A percentile compares a stretch with the other conserved stretches of the same genome.
Evolutionary conservation across 345 rosid species (phyloP).

Genomic region (Gossypium stocksii): DNA sequence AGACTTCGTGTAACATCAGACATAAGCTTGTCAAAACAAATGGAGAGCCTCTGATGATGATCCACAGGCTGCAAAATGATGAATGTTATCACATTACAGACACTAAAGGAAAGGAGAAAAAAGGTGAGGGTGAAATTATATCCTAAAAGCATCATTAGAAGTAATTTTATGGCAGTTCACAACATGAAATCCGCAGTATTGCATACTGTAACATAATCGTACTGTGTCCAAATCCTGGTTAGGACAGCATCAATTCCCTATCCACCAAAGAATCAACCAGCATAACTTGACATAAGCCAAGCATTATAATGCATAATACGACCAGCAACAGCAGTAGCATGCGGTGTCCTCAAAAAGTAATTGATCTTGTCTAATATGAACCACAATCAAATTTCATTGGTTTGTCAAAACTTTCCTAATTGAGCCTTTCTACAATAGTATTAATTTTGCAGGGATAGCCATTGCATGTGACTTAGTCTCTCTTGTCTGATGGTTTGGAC

Average conservation of each 20-base stretch:
- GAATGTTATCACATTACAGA: conserved; percentile 5
- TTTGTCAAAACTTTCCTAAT: not conserved
- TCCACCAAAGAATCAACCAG: not conserved
- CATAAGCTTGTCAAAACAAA: conserved; percentile 92
- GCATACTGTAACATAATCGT: not conserved
- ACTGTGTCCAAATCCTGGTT: not conserved
- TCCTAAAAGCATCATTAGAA: not conserved
- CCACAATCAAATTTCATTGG: not conserved
- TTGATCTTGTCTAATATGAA: not conserved
- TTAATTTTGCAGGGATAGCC: not conserved
- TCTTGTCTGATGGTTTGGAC: not conserved
- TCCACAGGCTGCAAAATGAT: conserved; percentile 68
- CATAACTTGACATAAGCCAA: not conserved
- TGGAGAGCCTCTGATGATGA: conserved; percentile 77
- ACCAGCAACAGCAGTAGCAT: not conserved
- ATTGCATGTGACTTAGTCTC: not conserved
- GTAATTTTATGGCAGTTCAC: not conserved
- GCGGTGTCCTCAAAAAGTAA: not conserved
- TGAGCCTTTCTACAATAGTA: not conserved
- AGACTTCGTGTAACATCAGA: conserved; percentile 74
- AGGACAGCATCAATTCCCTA: not conserved
- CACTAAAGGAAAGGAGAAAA: conserved; percentile 2
- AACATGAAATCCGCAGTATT: not conserved
- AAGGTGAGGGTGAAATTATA: not conserved
- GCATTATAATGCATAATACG: not conserved